Evolutionary conservation across 2,329 filamentous ascomycete genomes (phyloP).

Genomic region (Shiraia sp.): DNA sequence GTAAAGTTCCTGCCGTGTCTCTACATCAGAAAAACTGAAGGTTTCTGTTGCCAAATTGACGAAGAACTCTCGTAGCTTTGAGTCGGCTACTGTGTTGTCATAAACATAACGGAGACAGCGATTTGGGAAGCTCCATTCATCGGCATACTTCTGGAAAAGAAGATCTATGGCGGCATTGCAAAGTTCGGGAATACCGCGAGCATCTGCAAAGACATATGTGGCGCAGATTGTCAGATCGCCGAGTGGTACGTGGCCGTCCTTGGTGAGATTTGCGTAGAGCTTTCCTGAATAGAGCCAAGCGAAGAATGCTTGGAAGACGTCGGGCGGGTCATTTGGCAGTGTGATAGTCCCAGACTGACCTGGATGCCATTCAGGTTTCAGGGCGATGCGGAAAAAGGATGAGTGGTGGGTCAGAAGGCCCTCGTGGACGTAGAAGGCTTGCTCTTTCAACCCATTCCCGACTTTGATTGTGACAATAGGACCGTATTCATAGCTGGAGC

Average conservation of each 20-base stretch:
- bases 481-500: background rate
- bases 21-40: background rate
- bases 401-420: slow-evolving; percentile 11
- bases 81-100: slow-evolving; percentile 3
- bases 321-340: slow-evolving; percentile 22
- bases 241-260: slow-evolving; percentile 3
- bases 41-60: background rate
- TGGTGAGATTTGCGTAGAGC: slow-evolving; percentile 2
- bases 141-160: slow-evolving; percentile 3
- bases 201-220: slow-evolving; percentile 16
- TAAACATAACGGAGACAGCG: slow-evolving; percentile 4
- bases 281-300: slow-evolving; percentile 14
- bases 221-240: background rate
- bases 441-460: background rate
- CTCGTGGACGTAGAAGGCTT: slow-evolving; percentile 6
- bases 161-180: slow-evolving; percentile 16
- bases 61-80: background rate
- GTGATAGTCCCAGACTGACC: slow-evolving; percentile 13
- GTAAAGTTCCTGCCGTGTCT: background rate
- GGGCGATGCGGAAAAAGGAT: slow-evolving; percentile 8
- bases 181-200: slow-evolving; percentile 11
- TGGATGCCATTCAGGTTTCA: slow-evolving; percentile 5
- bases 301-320: slow-evolving; percentile 24
- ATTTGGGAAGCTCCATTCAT: slow-evolving; percentile 2
- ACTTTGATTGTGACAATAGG: slow-evolving; percentile 5